Evolutionary conservation across 441 rosid species (phyloP).

Genomic region (Mallotus japonicus): DNA sequence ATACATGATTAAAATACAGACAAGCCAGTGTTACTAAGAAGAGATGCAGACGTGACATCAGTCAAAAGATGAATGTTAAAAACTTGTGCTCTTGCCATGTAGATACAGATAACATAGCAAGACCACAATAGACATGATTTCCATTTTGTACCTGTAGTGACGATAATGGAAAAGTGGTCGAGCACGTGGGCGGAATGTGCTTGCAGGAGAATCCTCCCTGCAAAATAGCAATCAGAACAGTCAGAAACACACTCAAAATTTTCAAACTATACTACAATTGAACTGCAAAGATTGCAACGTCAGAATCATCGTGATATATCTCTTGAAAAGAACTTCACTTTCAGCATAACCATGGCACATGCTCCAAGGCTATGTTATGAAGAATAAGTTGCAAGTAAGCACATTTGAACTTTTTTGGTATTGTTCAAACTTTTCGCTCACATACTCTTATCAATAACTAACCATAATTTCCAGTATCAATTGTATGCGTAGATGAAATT

Average conservation of each 20-base stretch:
- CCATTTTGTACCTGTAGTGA: constrained; percentile 71
- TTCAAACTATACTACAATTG: background rate
- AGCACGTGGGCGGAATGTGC: constrained; percentile 95
- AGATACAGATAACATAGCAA: background rate
- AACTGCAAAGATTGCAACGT: background rate
- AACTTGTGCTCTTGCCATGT: background rate
- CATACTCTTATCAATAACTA: background rate
- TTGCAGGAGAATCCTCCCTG: constrained; percentile 92
- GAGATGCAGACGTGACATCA: background rate
- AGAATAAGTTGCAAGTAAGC: background rate
- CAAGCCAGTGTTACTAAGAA: background rate
- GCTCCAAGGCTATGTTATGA: background rate
- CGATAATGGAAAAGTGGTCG: constrained; percentile 94
- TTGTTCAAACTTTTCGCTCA: background rate
- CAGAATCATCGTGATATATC: background rate
- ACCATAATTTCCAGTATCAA: background rate
- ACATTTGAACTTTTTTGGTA: background rate
- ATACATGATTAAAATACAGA: background rate
- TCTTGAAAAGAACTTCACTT: background rate
- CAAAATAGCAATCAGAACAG: constrained; percentile 27
- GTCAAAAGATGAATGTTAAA: background rate
- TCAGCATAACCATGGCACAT: background rate
- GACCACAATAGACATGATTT: constrained; percentile 9
- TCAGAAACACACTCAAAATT: constrained; percentile 1
- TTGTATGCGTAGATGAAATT: background rate